phyloP scores from a whole-genome alignment of 352 stramenopile species.

The Peronospora belbahrii region DNA sequence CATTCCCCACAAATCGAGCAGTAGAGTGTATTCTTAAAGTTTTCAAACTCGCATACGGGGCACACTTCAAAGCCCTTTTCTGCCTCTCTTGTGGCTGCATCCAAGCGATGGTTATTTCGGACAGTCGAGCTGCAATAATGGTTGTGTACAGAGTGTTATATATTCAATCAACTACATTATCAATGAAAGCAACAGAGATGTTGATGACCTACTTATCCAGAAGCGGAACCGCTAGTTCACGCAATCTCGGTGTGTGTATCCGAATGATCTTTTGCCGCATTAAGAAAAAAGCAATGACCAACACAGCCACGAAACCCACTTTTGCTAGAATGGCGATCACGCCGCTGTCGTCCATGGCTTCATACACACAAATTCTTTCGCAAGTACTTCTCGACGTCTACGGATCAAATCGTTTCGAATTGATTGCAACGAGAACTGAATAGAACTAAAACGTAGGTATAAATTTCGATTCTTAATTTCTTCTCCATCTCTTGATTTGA shows the following conservation, averaged over 20 bases:
- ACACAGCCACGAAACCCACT: conserved; percentile 31
- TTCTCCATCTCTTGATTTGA: too few relatives aligned
- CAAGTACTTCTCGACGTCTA: too few relatives aligned
- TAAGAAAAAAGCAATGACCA: conserved; percentile 45
- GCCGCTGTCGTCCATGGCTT: conserved; percentile 27
- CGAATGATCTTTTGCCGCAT: conserved; percentile 39
- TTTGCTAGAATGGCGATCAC: conserved; percentile 33
- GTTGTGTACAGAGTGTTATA: too few relatives aligned
- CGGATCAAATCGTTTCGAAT: too few relatives aligned
- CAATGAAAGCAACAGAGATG: background rate
- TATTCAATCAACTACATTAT: background rate
- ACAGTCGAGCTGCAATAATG: conserved; percentile 9
- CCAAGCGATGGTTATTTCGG: conserved; percentile 36
- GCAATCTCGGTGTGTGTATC: conserved; percentile 30
- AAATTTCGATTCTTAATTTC: too few relatives aligned
- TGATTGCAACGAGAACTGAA: too few relatives aligned
- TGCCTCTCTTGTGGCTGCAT: conserved; percentile 41
- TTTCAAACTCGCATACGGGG: conserved; percentile 45
- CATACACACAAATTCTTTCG: conserved; percentile 10
- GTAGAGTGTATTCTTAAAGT: conserved; percentile 45
- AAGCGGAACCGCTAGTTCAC: conserved; percentile 45
- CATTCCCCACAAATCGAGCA: conserved; percentile 40
- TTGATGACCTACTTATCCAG: conserved; percentile 34
- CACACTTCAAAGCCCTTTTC: conserved; percentile 41
- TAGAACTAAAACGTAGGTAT: too few relatives aligned